Percentiles rank a stretch among this genome's conserved stretches.
Evolutionary conservation across 495 filamentous ascomycete genomes (phyloP).

Genomic region (Neurospora sp.): DNA sequence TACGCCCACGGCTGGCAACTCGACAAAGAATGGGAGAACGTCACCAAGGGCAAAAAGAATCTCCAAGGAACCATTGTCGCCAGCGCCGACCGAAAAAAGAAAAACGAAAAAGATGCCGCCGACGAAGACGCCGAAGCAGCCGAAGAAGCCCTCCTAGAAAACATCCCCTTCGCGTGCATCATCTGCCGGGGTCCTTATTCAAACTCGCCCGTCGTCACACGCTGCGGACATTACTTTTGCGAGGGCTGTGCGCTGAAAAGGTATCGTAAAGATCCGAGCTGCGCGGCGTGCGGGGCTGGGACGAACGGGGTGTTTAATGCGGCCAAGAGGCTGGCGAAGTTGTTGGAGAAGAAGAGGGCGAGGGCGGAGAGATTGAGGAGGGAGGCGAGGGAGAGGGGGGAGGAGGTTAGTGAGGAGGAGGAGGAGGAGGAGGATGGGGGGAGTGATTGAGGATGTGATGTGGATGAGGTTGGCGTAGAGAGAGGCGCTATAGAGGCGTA

Average conservation of each 20-base stretch:
- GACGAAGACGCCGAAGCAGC: constrained; percentile 47
- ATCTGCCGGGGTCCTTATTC: constrained; percentile 79
- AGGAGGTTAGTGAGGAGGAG: constrained; percentile 58
- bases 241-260: constrained; percentile 74
- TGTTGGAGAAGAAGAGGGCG: constrained; percentile 77
- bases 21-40: constrained; percentile 85
- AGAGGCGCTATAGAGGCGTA: background rate
- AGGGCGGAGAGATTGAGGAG: constrained; percentile 55
- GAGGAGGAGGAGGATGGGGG: constrained; percentile 17
- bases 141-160: constrained; percentile 69
- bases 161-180: constrained; percentile 91
- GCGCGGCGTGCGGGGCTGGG: constrained; percentile 73
- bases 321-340: constrained; percentile 69
- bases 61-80: constrained; percentile 52
- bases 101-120: constrained; percentile 26
- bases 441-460: background rate
- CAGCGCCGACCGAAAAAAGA: constrained; percentile 40
- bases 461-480: background rate
- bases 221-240: constrained; percentile 94
- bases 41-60: constrained; percentile 65
- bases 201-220: constrained; percentile 65
- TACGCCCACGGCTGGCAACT: constrained; percentile 93
- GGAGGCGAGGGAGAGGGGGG: constrained; percentile 60
- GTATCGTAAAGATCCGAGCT: constrained; percentile 68
- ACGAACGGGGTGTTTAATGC: constrained; percentile 86